Conservation (phyloP, 805 yeast species). For the Barnettozyma siamensis region DNA sequence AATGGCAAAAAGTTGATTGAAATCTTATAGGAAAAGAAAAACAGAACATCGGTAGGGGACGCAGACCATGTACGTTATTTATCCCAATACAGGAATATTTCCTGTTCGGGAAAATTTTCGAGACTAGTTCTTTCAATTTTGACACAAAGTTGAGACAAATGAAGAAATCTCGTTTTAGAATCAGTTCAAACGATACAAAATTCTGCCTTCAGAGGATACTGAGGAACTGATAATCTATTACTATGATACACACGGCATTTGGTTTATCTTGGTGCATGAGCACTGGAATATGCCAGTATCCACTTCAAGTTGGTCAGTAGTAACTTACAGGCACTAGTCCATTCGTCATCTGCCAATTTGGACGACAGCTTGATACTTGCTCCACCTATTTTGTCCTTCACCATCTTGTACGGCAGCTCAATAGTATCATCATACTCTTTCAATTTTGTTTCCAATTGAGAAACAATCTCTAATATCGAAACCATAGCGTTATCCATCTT, state of each 20-base stretch:
- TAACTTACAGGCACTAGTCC: slow-evolving; percentile 88
- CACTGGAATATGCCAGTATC: slow-evolving; percentile 71
- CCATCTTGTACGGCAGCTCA: slow-evolving; percentile 71
- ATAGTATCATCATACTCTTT: slow-evolving; percentile 44
- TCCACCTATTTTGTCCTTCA: slow-evolving; percentile 70
- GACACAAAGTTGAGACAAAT: too few relatives aligned
- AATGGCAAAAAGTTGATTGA: too few relatives aligned
- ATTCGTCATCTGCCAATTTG: slow-evolving; percentile 58
- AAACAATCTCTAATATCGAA: slow-evolving; percentile 60
- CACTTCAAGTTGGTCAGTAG: slow-evolving; percentile 75
- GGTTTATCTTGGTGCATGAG: slow-evolving; percentile 14
- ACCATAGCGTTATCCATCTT: slow-evolving; percentile 78
- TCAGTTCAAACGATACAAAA: too few relatives aligned
- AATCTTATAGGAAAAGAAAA: not conserved
- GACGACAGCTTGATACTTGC: slow-evolving; percentile 66
- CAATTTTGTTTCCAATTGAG: slow-evolving; percentile 26
- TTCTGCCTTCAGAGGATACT: too few relatives aligned
- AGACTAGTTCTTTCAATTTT: too few relatives aligned
- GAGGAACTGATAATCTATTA: too few relatives aligned
- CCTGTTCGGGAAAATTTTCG: not conserved
- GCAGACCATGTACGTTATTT: not conserved
- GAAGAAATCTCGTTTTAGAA: too few relatives aligned
- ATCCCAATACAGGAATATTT: not conserved
- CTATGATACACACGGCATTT: too few relatives aligned
- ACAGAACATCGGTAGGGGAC: not conserved